phyloP scores from a whole-genome alignment of 176 grass and related monocot genomes.

The Thinopyrum elongatum region DNA sequence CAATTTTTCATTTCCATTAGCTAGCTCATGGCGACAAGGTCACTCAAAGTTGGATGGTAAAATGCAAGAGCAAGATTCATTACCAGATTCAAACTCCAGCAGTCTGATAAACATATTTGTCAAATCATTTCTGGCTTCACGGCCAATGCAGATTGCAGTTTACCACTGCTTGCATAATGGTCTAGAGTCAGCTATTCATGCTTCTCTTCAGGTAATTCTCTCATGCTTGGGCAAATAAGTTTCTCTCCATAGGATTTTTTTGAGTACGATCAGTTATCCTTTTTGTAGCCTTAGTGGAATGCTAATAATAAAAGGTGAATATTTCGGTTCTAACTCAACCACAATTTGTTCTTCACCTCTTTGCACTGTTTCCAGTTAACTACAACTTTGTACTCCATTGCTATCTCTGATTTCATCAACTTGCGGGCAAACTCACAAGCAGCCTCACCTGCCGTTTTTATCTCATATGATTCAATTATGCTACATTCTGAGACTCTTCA shows the following conservation, averaged over 20 bases:
- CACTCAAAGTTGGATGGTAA: conserved; percentile 33
- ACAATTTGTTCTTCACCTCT: not conserved
- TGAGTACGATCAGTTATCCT: not conserved
- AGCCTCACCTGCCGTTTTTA: not conserved
- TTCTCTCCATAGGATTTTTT: not conserved
- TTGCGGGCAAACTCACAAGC: not conserved
- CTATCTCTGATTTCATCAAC: conserved; percentile 4
- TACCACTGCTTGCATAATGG: conserved; percentile 93
- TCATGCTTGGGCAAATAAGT: not conserved
- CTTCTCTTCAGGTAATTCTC: conserved; percentile 75
- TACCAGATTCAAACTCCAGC: conserved; percentile 48
- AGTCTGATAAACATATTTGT: conserved; percentile 67
- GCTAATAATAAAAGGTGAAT: not conserved
- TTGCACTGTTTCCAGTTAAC: conserved; percentile 16
- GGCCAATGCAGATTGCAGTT: conserved; percentile 78
- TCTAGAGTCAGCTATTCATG: conserved; percentile 84
- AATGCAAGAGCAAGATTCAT: conserved; percentile 40
- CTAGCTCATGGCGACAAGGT: conserved; percentile 51
- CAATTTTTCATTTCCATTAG: conserved; percentile 75
- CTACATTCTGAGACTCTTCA: not conserved
- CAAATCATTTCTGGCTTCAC: conserved; percentile 65
- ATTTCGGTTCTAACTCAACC: not conserved
- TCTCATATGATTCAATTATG: not conserved
- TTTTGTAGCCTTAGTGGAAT: conserved; percentile 5
- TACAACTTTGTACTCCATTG: not conserved